These are phyloP conservation scores for Xylaria sp. DNA, from an alignment of 2,329 filamentous ascomycete genomes.

Conservation along the genomic window DNA sequence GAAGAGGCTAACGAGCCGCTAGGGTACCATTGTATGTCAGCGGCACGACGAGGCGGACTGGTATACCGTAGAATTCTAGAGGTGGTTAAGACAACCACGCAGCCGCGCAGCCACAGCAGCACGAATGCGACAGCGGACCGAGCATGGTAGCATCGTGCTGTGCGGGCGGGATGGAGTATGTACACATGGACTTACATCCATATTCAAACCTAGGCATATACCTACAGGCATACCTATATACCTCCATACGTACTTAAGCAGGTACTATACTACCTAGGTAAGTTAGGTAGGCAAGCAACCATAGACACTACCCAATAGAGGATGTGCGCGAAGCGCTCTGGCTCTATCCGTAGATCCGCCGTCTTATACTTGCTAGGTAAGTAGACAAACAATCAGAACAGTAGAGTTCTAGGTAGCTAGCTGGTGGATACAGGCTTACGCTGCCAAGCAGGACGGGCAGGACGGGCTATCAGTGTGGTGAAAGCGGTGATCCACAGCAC, in stretches of 20 bases:
- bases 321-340: too few relatives aligned
- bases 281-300: too few relatives aligned
- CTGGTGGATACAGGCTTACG: not conserved
- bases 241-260: too few relatives aligned
- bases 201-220: too few relatives aligned
- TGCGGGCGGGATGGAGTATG: not conserved
- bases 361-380: too few relatives aligned
- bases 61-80: constrained; percentile 12
- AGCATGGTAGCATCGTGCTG: not conserved
- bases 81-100: constrained; percentile 21
- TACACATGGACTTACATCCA: too few relatives aligned
- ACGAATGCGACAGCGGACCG: not conserved
- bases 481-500: not conserved
- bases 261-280: too few relatives aligned
- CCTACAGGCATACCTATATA: too few relatives aligned
- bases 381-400: too few relatives aligned
- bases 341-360: too few relatives aligned
- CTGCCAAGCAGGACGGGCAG: not conserved
- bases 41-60: constrained; percentile 15
- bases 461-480: not conserved
- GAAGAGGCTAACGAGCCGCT: constrained; percentile 7
- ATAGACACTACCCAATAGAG: too few relatives aligned
- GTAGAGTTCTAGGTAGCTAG: too few relatives aligned
- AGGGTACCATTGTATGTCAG: not conserved
- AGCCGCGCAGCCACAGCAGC: constrained; percentile 15